phyloP scores from a whole-genome alignment of 169 alveolate species.

The Prorocentrum cordatum region DNA sequence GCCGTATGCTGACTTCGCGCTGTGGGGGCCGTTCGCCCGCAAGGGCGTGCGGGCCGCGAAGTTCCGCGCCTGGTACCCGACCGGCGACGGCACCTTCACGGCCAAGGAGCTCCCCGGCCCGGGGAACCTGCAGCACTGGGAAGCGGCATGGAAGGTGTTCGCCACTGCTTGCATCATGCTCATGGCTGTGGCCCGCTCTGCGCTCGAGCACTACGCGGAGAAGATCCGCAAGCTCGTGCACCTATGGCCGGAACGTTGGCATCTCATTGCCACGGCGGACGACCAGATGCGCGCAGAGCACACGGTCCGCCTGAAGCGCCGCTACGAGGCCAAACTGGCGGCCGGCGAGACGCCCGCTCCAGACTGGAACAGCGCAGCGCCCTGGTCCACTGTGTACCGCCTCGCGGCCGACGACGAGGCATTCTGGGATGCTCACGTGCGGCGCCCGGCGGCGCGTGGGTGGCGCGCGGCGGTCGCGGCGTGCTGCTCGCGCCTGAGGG shows the following conservation, averaged over 20 bases:
- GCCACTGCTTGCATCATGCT: not conserved
- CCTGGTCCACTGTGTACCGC: not conserved
- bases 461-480: too few species aligned
- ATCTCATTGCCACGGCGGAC: not conserved
- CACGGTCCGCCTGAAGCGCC: not conserved
- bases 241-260: not conserved
- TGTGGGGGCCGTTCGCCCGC: not conserved
- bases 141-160: not conserved
- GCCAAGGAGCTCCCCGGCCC: slow-evolving; percentile 15
- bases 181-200: not conserved
- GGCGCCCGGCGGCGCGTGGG: too few species aligned
- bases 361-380: not conserved
- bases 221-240: not conserved
- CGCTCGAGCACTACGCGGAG: not conserved
- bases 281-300: not conserved
- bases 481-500: too few species aligned
- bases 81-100: not conserved
- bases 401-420: not conserved
- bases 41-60: not conserved
- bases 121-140: not conserved
- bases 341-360: not conserved
- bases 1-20: not conserved
- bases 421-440: not conserved
- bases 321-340: not conserved
- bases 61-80: not conserved